Evolutionary conservation across 1,284 basidiomycete species (phyloP), one percentile per base, ranked within the genome.

Genomic region (Pyrrhoderma lamaoense): DNA sequence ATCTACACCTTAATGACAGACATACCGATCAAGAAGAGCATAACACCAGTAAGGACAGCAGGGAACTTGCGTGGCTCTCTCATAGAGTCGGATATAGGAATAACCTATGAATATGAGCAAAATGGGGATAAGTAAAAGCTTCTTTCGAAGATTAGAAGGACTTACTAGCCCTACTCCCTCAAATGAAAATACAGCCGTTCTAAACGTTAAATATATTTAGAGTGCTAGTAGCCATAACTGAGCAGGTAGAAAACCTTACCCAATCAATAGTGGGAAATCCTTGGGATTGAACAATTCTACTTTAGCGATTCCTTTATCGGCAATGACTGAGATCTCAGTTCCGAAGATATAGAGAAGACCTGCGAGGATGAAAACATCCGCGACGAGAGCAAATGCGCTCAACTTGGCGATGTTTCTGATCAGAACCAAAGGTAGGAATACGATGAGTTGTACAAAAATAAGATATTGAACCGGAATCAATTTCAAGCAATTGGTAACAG

Each of bases 1-100:
- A 25, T 42, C 31, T 25, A 31, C 44, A 45, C n/a, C 31, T 19
- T 47, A 35, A 4, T 37, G 47, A 43, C 46, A 37, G 35, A 61
- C 75, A 47, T 61, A 87, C 80, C 65, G 53, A 85, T 80, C 35
- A 91, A 72, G 63, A 81, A 83, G 8, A 88, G 62, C 93, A 99
- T 98, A 52, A 98, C 94, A 8, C 87, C 89, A 2, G 89, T 88
- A 35, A 99, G 69, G 0, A 89, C 92, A 40, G 68, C 73, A 1
- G 95, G 93, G 76, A 99, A 97, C 67, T 91, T 93, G 61, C 82
- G 81, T 1, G 96, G 96, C 67, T 98, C 89, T 22, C 76, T 75
- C 95, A 99, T 99, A 3, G 92, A 84, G 64, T 99, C 94, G 7
- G 92, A 93, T 60, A 99, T 97, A 9, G 96, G 95, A 58, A 99